Base-by-base conservation (phyloP, 345 rosid genomes). In the Microthlaspi erraticum region DNA sequence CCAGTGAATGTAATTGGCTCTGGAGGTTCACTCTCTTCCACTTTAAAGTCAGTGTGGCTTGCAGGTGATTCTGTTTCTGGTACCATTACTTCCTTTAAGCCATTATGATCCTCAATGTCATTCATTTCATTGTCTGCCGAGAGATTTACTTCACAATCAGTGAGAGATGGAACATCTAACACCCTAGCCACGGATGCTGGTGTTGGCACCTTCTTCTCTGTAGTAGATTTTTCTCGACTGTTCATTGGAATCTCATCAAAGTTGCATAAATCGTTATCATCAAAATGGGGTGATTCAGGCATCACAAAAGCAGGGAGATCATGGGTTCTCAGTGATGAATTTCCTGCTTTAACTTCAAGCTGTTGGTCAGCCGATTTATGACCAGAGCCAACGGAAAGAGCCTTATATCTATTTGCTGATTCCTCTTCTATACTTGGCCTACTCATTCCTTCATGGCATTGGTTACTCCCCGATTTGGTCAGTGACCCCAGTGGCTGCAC, bases 271-370 rank as follows among this genome's bases (percentile, higher is more conserved):
- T 60, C 81, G 31, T 36, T 38, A 60, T 80, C 78, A 77, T 72
- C 76, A 64, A 85, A 83, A 77, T 78, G 70, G 71, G 77, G 78
- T 49, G 77, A 81, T 74, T 70, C 79, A 49, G 79, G 86, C 71
- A 73, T 45, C 72, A 82, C 62, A 63, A 53, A 64, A 67, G 49
- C 52, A 42, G 71, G 56, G 66, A 43, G 58, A 64, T 74, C 73
- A 73, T 59, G 61, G 56, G 39, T 55, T 77, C 77, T 62, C 57
- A 73, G 57, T 23, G 52, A 77, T 33, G 60, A 44, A 57, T 18
- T 78, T 56, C 63, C 82, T 72, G 38, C 45, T 70, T 57, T 70
- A 49, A 66, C 67, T 39, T 48, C 64, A 69, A 38, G 45, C 32
- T 71, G 43, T 8, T 57, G 41, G 58, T 60, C 78, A 60, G 68